phyloP scores from a whole-genome alignment of 345 rosid species.

The Ceriops decandra region DNA sequence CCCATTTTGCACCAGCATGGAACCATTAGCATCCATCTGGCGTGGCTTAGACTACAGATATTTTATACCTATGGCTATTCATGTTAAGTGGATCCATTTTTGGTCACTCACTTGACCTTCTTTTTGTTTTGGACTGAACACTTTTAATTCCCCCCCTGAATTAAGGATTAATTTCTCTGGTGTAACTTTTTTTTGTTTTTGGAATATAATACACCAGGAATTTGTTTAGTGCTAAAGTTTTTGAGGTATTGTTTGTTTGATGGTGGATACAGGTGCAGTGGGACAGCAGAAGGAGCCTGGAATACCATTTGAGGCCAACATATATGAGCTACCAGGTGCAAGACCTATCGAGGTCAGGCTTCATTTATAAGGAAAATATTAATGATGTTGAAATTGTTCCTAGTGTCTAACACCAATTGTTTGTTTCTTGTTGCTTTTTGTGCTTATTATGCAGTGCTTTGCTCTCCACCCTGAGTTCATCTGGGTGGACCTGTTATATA shows the following conservation, averaged over 20 bases:
- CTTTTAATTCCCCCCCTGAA: not conserved
- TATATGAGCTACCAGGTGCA: constrained; percentile 51
- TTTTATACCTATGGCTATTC: not conserved
- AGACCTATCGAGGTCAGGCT: constrained; percentile 50
- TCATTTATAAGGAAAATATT: not conserved
- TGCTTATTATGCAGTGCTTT: not conserved
- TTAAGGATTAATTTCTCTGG: not conserved
- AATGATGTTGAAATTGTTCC: not conserved
- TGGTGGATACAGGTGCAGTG: constrained; percentile 39
- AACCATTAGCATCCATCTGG: no score
- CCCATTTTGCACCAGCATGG: no score
- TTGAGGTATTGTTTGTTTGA: constrained; percentile 16
- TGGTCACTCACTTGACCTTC: not conserved
- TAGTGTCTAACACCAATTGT: not conserved
- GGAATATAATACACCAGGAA: not conserved
- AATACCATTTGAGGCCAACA: constrained; percentile 45
- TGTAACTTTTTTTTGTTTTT: not conserved
- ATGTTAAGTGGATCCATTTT: not conserved
- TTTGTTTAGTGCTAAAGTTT: constrained; percentile 1
- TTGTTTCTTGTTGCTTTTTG: not conserved
- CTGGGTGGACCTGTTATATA: not conserved
- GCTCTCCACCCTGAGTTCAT: not conserved
- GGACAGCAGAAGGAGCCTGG: constrained; percentile 46
- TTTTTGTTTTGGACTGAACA: not conserved
- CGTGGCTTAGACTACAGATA: not conserved